phyloP scores from a whole-genome alignment of 768 basidiomycete genomes.

The Nidularia pulvinata region DNA sequence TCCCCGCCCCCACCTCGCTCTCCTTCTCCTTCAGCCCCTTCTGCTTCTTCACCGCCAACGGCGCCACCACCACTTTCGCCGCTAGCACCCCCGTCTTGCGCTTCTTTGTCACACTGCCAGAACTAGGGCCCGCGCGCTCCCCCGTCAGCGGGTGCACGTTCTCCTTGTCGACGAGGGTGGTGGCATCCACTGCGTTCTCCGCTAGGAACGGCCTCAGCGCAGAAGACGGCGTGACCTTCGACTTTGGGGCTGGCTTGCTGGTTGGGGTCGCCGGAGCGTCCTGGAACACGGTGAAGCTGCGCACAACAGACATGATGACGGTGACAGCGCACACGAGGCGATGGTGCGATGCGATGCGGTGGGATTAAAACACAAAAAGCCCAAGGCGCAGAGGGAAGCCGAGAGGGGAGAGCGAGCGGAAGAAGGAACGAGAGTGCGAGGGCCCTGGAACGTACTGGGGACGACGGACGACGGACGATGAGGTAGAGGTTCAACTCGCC shows the following conservation, averaged over 20 bases:
- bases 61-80: constrained; percentile 41
- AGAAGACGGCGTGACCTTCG: constrained; percentile 22
- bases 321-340: constrained; percentile 21
- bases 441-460: background rate
- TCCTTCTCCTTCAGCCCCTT: constrained; percentile 36
- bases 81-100: constrained; percentile 62
- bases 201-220: constrained; percentile 25
- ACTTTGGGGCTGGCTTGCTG: constrained; percentile 10
- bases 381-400: background rate
- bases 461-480: constrained; percentile 3
- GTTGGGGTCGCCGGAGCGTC: constrained; percentile 42
- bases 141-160: constrained; percentile 79
- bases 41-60: constrained; percentile 36
- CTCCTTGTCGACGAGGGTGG: constrained; percentile 62
- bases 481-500: background rate
- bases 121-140: constrained; percentile 43
- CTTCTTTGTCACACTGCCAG: constrained; percentile 48
- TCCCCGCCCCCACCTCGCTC: constrained; percentile 42
- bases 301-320: constrained; percentile 43
- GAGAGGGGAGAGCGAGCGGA: background rate
- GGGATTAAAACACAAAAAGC: background rate
- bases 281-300: constrained; percentile 66
- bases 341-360: background rate
- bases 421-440: background rate
- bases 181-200: constrained; percentile 6